Percentiles rank a stretch among this genome's conserved stretches.
Evolutionary conservation across 495 filamentous ascomycete genomes (phyloP).

Genomic region (Podospora appendiculata): DNA sequence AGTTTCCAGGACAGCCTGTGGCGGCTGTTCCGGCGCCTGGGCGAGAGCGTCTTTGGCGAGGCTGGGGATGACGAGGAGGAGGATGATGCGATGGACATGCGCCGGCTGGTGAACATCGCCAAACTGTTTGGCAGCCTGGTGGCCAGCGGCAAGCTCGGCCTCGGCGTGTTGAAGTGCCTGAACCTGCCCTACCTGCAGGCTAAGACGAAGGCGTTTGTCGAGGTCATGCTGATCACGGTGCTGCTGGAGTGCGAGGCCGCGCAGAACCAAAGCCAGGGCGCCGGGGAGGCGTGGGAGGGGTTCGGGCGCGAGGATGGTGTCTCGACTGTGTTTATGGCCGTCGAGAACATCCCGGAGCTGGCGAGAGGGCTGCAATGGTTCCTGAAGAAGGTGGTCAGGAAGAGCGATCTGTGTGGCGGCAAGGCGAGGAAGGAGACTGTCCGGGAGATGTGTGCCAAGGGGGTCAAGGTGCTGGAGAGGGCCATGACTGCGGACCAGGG

Average conservation of each 20-base stretch:
- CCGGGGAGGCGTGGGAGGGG: background rate
- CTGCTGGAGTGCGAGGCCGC: conserved; percentile 49
- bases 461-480: conserved; percentile 48
- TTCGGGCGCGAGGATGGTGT: conserved; percentile 35
- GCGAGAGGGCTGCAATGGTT: conserved; percentile 70
- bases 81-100: conserved; percentile 35
- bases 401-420: conserved; percentile 58
- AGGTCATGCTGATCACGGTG: conserved; percentile 68
- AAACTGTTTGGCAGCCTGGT: conserved; percentile 76
- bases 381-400: conserved; percentile 65
- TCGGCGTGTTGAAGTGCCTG: conserved; percentile 65
- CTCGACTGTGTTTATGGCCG: conserved; percentile 56
- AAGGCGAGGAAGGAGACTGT: conserved; percentile 55
- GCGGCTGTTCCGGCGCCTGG: conserved; percentile 80
- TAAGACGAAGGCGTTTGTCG: conserved; percentile 69
- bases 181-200: conserved; percentile 70
- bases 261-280: background rate
- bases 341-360: conserved; percentile 52
- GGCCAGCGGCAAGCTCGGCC: conserved; percentile 51
- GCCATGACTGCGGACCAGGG: conserved; percentile 29
- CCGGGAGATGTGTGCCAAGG: conserved; percentile 63
- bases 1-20: conserved; percentile 81
- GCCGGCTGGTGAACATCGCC: conserved; percentile 81
- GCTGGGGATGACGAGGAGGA: conserved; percentile 46
- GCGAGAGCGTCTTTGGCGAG: conserved; percentile 58